Evolutionary conservation across 306 rosid species (phyloP), one percentile per base, ranked within the genome.

Genomic region (Quercus parvula): DNA sequence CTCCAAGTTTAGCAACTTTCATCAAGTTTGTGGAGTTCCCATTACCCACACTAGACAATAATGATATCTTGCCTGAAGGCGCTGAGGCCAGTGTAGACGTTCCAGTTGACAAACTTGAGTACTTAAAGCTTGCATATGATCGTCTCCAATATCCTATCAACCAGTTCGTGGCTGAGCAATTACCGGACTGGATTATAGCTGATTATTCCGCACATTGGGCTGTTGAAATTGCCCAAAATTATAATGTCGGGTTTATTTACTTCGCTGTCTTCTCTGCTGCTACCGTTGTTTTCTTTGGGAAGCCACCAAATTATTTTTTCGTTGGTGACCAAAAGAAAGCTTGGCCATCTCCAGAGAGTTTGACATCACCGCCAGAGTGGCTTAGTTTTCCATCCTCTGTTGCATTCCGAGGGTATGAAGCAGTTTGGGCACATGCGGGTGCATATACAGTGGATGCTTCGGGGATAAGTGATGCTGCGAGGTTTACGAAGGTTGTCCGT

Each of bases 61-160:
- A 24, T 55, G 61, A 72, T 3, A 73, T 24, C n/a, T 56, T 86
- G 20, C 82, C 86, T 18, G 52, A 69, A 57, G 82, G 80, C 11
- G 88, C 84, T 56, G 86, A 85, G 61, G 84, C 88, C 8, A 54
- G 80, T 0, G 1, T 69, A 6, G 84, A 79, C 69, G 27, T 82
- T 51, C 82, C 86, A 41, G 24, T 69, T 38, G 78, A 76, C 12
- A 69, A 76, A 56, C 13, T 58, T 9, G 68, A 63, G 15, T 70
- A 82, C 59, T 46, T 79, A 10, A 63, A 72, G 22, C 0, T 17
- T 17, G 84, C 84, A 27, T 76, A 55, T 28, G 86, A 85, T 33
- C 56, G 49, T 15, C 46, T 82, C n/a, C 74, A 72, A 52, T 1
- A 79, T 8, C 75, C 46, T 4, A 54, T 76, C 22, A 75, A 56